Percentiles rank a stretch among this genome's conserved stretches.
Evolutionary conservation across 1,139 yeast species (phyloP).

Genomic region (Yamadazyma atlantica): DNA sequence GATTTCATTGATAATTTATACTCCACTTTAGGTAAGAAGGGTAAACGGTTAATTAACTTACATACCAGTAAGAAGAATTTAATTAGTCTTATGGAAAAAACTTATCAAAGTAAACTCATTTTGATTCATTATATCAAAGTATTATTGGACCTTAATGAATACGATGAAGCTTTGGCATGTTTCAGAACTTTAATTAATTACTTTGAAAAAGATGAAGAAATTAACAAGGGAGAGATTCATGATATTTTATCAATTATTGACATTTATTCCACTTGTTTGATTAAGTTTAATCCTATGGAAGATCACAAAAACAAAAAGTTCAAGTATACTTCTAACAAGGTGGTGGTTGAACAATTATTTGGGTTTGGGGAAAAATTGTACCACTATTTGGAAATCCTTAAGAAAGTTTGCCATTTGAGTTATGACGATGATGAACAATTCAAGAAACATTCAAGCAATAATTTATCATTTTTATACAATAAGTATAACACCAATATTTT

Average conservation of each 20-base stretch:
- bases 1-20: slow-evolving; percentile 36
- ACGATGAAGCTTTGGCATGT: slow-evolving; percentile 47
- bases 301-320: slow-evolving; percentile 21
- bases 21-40: slow-evolving; percentile 20
- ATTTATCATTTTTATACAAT: slow-evolving; percentile 38
- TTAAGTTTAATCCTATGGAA: slow-evolving; percentile 36
- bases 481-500: slow-evolving; percentile 37
- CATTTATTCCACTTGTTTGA: slow-evolving; percentile 34
- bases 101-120: slow-evolving; percentile 40
- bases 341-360: slow-evolving; percentile 23
- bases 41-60: slow-evolving; percentile 11
- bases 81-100: slow-evolving; percentile 29
- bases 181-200: slow-evolving; percentile 39
- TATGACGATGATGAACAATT: slow-evolving; percentile 25
- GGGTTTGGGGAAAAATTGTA: slow-evolving; percentile 20
- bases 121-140: slow-evolving; percentile 34
- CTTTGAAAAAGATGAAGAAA: slow-evolving; percentile 34
- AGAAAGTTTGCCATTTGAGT: slow-evolving; percentile 25
- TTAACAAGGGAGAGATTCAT: slow-evolving; percentile 30
- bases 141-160: slow-evolving; percentile 36
- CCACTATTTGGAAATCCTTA: slow-evolving; percentile 25
- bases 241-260: slow-evolving; percentile 40
- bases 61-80: slow-evolving; percentile 33
- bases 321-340: slow-evolving; percentile 23
- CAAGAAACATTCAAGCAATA: slow-evolving; percentile 13